Evolutionary conservation across 495 filamentous ascomycete species (phyloP), one percentile per base, ranked within the genome.

Genomic region (Mytilinidion resinicola): DNA sequence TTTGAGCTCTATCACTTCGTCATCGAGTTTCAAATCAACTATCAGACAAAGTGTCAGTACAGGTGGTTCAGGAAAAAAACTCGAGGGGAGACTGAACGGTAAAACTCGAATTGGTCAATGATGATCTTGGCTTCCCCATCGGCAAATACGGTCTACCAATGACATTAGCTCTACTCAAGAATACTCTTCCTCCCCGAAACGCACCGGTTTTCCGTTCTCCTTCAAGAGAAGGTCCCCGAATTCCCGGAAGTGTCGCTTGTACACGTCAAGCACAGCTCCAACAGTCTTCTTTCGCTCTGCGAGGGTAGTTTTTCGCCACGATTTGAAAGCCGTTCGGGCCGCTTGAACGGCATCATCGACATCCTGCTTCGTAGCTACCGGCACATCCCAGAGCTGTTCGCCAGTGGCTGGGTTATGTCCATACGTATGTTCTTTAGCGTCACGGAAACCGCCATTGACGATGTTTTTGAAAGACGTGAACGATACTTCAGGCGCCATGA

Each of bases 181-280:
- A 11, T 5, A 39, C 39, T 3, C 21, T 8, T 20, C 15, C 15
- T 12, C 14, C 30, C 15, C 17, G 4, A 12, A n/a, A 63, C 70
- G 39, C 49, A 72, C 67, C 63, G 82, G 81, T 65, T 86, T 85
- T 49, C 83, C 83, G 19, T 77, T 75, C 65, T 86, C 83, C 53
- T 72, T 70, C 15, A 73, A 77, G 15, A 86, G 68, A 6, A 83
- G 70, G 14, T 73, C 63, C 12, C 74, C 73, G 55, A 84, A 75
- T 1, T 73, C 71, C 2, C 76, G 72, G 6, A 59, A 57, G 61
- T 83, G 69, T 6, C 59, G 67, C 14, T 72, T 64, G 34, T 80
- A 69, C 8, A 73, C 72, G 50, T 80, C 76, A 46, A 77, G 77
- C 46, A 82, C 78, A 56, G 80, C 80, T 42, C 70, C 51, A 4